Conservation (phyloP, 148 eudicot species). For the Agrostemma githago region DNA sequence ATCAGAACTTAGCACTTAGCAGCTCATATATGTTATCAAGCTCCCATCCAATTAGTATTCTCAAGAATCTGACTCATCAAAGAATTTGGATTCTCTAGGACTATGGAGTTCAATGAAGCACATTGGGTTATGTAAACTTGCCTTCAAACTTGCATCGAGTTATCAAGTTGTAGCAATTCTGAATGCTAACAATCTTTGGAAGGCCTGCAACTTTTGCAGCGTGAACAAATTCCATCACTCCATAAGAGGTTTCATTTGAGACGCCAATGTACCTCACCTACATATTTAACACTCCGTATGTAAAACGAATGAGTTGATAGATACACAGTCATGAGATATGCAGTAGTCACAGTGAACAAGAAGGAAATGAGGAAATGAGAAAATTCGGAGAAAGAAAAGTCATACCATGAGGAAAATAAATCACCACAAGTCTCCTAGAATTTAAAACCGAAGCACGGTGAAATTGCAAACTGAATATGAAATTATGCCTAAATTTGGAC, state of each 20-base stretch:
- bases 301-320: constrained; percentile 2
- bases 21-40: not conserved
- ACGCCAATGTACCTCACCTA: constrained; percentile 93
- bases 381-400: not conserved
- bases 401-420: not conserved
- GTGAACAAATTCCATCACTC: constrained; percentile 96
- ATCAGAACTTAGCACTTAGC: not conserved
- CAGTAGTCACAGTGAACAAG: not conserved
- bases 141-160: constrained; percentile 80
- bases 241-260: constrained; percentile 94
- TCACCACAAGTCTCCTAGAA: not conserved
- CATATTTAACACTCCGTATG: constrained; percentile 33
- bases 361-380: not conserved
- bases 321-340: not conserved
- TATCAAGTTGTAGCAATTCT: constrained; percentile 75
- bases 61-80: not conserved
- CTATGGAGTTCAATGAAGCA: not conserved
- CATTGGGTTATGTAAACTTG: constrained; percentile 27
- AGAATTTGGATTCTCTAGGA: not conserved
- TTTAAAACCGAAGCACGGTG: not conserved
- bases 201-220: constrained; percentile 85
- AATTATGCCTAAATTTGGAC: not conserved
- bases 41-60: not conserved
- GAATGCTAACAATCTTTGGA: constrained; percentile 91
- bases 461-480: not conserved